phyloP scores from a whole-genome alignment of 306 rosid genomes.

The Datisca glomerata region DNA sequence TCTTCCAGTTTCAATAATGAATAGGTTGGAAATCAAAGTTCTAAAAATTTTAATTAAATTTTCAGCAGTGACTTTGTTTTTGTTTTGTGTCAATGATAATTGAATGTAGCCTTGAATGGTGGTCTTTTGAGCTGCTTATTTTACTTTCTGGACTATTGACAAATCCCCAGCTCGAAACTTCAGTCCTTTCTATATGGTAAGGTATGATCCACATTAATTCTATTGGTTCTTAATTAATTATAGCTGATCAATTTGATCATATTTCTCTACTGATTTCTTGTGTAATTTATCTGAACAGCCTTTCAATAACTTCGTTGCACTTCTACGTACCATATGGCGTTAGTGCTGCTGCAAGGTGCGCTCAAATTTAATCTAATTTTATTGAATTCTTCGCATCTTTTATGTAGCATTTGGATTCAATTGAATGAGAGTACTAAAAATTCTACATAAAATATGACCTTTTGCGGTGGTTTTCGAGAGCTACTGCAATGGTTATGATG shows the following conservation, averaged over 20 bases:
- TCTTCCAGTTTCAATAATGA: too few species aligned
- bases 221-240: not conserved
- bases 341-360: conserved; percentile 60
- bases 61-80: too few species aligned
- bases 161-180: conserved; percentile 75
- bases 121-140: conserved; percentile 15
- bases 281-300: conserved; percentile 33
- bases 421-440: too few species aligned
- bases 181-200: conserved; percentile 65
- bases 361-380: too few species aligned
- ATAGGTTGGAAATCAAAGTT: too few species aligned
- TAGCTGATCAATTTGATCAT: not conserved
- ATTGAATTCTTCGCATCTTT: too few species aligned
- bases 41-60: too few species aligned
- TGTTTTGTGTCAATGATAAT: not conserved
- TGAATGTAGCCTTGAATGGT: conserved; percentile 12
- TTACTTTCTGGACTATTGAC: conserved; percentile 60
- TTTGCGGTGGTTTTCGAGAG: too few species aligned
- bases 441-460: too few species aligned
- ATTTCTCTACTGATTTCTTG: not conserved
- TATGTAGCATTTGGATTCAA: too few species aligned
- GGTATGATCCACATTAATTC: not conserved
- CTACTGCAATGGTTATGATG: too few species aligned
- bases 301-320: conserved; percentile 37
- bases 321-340: conserved; percentile 54